Base-by-base conservation (phyloP, 805 yeast genomes). In the Ogataea pignaliae region DNA sequence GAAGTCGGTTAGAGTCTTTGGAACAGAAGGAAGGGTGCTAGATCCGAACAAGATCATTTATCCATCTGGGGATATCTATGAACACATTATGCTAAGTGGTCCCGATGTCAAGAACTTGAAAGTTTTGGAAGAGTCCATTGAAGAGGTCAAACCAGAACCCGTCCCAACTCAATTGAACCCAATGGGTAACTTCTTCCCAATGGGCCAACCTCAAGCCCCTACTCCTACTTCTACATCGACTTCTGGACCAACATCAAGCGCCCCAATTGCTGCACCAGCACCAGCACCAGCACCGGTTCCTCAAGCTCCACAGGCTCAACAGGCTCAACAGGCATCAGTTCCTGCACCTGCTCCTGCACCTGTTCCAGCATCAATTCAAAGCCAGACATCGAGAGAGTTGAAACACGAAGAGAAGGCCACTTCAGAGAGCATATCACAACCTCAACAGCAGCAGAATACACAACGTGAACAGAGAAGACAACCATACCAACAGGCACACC, bases 21-120 rank as follows among this genome's bases (percentile, higher is more conserved):
- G 98, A 43, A 86, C 97, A 16, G 98, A 91, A 65, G 97, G 96
- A 29, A 78, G 98, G 57, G 72, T 84, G 53, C 67, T 70, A 12
- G 88, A 85, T 61, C 83, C 86, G 3, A 69, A 74, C 13, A 72
- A 76, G 50, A 95, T 88, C 63, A 81, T 88, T 34, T 84, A 95
- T 7, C 82, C 87, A 15, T 65, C 72, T n/a, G 73, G 72, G 32
- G 80, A 74, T 36, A 74, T 83, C 13, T 87, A 79, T 65, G 90
- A 86, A 26, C 78, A 76, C 45, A 88, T 93, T 41, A 86, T 85
- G 43, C 85, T 93, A 63, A 79, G 90, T 54, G 99, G 99, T 33
- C 79, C 86, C 21, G 97, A 91, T 56, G 97, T 93, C 17, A 85
- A 87, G 66, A 96, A 86, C 58, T 73, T 93, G 64, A 80, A 81